A percentile compares a stretch with the other conserved stretches of the same genome.
Evolutionary conservation across 2,329 filamentous ascomycete genomes (phyloP).

Genomic region (Penicillium hordei): DNA sequence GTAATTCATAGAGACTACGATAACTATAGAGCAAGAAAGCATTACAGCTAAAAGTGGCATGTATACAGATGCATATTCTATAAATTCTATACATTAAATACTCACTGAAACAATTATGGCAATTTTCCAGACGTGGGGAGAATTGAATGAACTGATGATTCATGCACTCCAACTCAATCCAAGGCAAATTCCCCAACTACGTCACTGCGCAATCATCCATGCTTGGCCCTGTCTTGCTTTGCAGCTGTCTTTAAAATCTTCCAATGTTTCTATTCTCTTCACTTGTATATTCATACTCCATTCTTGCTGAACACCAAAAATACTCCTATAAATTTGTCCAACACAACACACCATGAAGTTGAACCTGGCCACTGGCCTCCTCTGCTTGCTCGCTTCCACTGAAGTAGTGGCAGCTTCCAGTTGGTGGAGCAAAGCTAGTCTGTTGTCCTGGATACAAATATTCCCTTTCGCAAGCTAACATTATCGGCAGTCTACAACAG

Average conservation of each 20-base stretch:
- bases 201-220: conserved; percentile 37
- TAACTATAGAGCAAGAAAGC: not conserved
- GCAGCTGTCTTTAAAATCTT: conserved; percentile 8
- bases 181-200: conserved; percentile 30
- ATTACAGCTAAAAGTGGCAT: not conserved
- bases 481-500: conserved; percentile 79
- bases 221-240: conserved; percentile 8
- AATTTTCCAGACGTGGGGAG: not conserved
- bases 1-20: not conserved
- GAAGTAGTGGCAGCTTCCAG: conserved; percentile 69
- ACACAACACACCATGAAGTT: conserved; percentile 68
- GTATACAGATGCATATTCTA: not conserved
- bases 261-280: not conserved
- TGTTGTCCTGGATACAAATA: conserved; percentile 36
- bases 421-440: conserved; percentile 87
- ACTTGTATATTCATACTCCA: conserved; percentile 2
- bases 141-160: conserved; percentile 24
- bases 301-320: not conserved
- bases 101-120: not conserved
- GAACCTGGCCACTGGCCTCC: conserved; percentile 64
- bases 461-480: not conserved
- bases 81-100: not conserved
- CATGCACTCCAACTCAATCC: conserved; percentile 17
- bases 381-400: conserved; percentile 67
- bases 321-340: not conserved